phyloP scores from a whole-genome alignment of 2,329 filamentous ascomycete species.

The Fusarium irregulare region DNA sequence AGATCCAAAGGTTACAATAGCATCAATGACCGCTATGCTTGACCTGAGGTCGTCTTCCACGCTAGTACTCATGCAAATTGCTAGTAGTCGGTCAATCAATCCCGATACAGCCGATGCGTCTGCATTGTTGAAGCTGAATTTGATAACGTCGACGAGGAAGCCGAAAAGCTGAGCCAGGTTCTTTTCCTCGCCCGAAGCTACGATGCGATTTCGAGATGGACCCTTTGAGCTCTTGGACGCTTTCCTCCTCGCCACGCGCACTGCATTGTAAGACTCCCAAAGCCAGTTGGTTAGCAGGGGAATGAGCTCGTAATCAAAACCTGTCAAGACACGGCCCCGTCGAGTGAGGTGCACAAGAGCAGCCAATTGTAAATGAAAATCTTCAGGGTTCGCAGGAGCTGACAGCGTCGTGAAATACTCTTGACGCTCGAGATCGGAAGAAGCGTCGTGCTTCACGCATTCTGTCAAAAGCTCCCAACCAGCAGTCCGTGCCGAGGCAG shows the following conservation, averaged over 20 bases:
- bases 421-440: constrained; percentile 73
- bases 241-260: constrained; percentile 63
- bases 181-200: constrained; percentile 65
- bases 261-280: constrained; percentile 64
- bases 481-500: constrained; percentile 64
- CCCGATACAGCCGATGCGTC: constrained; percentile 69
- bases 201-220: constrained; percentile 52
- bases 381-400: constrained; percentile 65
- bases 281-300: constrained; percentile 73
- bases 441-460: constrained; percentile 70
- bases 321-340: constrained; percentile 70
- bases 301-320: constrained; percentile 75
- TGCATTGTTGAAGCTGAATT: constrained; percentile 79
- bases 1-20: constrained; percentile 77
- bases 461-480: constrained; percentile 75
- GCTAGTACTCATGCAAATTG: constrained; percentile 76
- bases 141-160: constrained; percentile 75
- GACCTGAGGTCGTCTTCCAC: constrained; percentile 72
- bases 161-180: constrained; percentile 73
- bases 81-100: constrained; percentile 71
- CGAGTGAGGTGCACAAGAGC: constrained; percentile 71
- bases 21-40: constrained; percentile 75
- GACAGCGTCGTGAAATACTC: constrained; percentile 74
- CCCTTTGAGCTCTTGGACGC: constrained; percentile 52
- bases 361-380: constrained; percentile 74